Conservation (phyloP, 345 rosid species). For the Eucalyptus cladocalyx region DNA sequence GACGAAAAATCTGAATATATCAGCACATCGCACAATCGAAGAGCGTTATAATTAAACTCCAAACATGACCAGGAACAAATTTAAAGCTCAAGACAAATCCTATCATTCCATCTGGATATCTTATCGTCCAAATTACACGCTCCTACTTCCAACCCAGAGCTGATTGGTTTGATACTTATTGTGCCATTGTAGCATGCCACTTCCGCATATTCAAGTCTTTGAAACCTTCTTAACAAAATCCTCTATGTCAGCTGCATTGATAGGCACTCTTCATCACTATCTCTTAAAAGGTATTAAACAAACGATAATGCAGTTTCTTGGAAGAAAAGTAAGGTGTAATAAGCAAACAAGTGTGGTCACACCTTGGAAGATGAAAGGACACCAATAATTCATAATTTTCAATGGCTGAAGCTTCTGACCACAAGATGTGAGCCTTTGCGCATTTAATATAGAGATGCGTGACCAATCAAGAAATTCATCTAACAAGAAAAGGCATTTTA, state of each 20-base stretch:
- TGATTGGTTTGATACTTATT: slow-evolving; percentile 46
- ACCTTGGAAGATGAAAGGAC: neutral
- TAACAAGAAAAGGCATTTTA: neutral
- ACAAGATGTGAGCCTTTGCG: neutral
- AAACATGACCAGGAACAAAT: slow-evolving; percentile 38
- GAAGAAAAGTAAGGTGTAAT: neutral
- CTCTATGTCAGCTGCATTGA: slow-evolving; percentile 59
- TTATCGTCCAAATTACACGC: slow-evolving; percentile 76
- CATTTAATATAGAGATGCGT: neutral
- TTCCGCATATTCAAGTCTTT: slow-evolving; percentile 56
- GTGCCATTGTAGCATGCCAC: slow-evolving; percentile 74
- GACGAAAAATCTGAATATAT: slow-evolving; percentile 54
- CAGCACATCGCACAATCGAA: slow-evolving; percentile 39
- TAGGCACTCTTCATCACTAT: slow-evolving; percentile 5
- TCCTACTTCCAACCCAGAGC: slow-evolving; percentile 83
- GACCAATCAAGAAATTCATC: neutral
- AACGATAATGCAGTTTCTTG: neutral
- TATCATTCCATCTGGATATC: slow-evolving; percentile 36
- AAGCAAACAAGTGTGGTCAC: neutral
- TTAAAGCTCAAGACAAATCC: slow-evolving; percentile 46
- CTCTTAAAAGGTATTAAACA: neutral
- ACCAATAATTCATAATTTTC: neutral
- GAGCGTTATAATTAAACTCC: slow-evolving; percentile 39
- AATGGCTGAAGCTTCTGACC: neutral
- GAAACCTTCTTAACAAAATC: slow-evolving; percentile 54